Evolutionary conservation across 2,329 filamentous ascomycete species (phyloP).

Genomic region (Aspergillus piperis): DNA sequence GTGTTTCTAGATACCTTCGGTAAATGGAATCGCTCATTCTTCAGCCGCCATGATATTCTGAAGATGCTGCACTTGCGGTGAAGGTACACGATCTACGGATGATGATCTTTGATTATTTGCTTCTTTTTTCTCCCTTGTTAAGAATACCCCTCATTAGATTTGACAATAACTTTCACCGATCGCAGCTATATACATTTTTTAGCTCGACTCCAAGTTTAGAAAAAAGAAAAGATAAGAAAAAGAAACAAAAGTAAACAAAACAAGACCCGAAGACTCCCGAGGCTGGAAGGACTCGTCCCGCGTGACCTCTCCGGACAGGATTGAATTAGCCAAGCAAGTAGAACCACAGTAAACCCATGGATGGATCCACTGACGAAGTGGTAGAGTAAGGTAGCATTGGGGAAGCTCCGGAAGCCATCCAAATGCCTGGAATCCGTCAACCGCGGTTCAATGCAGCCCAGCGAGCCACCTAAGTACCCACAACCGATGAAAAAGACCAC

Average conservation of each 20-base stretch:
- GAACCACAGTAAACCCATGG: not conserved
- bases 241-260: no score
- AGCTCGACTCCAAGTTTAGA: not conserved
- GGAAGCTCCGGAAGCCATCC: not conserved
- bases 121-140: not conserved
- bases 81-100: not conserved
- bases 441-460: not conserved
- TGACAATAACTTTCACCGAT: not conserved
- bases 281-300: no score
- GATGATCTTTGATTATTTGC: not conserved
- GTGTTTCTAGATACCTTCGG: conserved; percentile 67
- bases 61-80: conserved; percentile 43
- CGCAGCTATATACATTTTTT: no score
- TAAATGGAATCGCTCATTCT: conserved; percentile 74
- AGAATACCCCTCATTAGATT: not conserved
- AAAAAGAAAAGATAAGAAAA: not conserved
- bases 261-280: no score
- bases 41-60: conserved; percentile 71
- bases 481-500: no score
- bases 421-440: not conserved
- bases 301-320: no score
- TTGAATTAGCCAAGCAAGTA: not conserved
- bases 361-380: not conserved
- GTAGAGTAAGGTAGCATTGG: not conserved
- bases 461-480: not conserved